Evolutionary conservation across 352 stramenopile genomes (phyloP).

Genomic region (Bremia lactucae): DNA sequence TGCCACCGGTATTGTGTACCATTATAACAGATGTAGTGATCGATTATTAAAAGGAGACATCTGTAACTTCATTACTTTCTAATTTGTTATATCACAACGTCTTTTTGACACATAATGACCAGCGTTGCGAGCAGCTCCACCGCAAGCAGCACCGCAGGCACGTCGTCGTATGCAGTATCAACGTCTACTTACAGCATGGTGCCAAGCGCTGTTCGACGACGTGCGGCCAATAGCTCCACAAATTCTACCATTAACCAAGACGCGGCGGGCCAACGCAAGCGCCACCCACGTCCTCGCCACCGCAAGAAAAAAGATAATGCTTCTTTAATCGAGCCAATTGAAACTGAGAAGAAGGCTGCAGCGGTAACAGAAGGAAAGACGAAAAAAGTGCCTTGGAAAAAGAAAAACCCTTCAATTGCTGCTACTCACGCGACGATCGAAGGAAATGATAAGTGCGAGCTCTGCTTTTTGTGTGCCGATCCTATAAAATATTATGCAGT

Average conservation of each 20-base stretch:
- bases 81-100: too few species aligned
- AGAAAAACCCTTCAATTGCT: neutral
- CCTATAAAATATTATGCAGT: conserved; percentile 60
- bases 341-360: neutral
- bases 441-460: conserved; percentile 25
- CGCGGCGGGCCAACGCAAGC: conserved; percentile 4
- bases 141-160: conserved; percentile 4
- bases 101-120: conserved; percentile 9
- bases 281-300: conserved; percentile 7
- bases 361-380: conserved; percentile 8
- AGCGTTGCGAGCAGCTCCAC: conserved; percentile 15
- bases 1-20: too few species aligned
- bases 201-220: conserved; percentile 16
- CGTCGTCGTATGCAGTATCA: conserved; percentile 11
- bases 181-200: conserved; percentile 21
- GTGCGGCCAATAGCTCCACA: neutral
- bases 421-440: neutral
- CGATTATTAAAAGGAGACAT: too few species aligned
- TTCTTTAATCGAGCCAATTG: neutral
- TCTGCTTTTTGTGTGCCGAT: conserved; percentile 59
- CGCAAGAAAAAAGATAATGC: conserved; percentile 15
- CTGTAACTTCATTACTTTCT: too few species aligned
- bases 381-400: conserved; percentile 9
- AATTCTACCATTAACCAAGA: neutral
- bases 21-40: too few species aligned